Base-by-base conservation (phyloP, 2,329 filamentous ascomycete species). In the Lecanoromycetidae sp. region DNA sequence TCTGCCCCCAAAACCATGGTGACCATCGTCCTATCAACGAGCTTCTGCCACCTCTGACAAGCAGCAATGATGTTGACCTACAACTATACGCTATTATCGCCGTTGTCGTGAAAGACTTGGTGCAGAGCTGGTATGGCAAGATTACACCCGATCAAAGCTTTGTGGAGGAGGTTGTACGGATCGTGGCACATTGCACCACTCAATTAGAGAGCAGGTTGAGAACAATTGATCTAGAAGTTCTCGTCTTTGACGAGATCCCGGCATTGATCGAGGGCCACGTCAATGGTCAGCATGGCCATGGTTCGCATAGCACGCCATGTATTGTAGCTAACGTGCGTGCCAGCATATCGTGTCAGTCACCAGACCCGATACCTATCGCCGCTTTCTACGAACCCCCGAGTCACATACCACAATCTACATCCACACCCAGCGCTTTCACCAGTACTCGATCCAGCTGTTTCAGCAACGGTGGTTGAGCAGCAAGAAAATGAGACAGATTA, bases 51-150 rank as follows among this genome's bases (percentile, higher is more conserved):
- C 87, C 88, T 32, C 72, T 98, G 59, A 96, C 90, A 40, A 94
- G 87, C 68, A 87, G 87, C 43, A 94, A 94, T 63, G 87, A 93
- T 57, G 79, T 96, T 50, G 91, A 98, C 63, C 69, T 93, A 48
- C 84, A 98, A 66, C 75, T 98, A 4, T 98, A 96, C 62, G 90
- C 86, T 23, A 76, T 96, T 51, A 80, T 98, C 51, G 84, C 91
- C 44, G 83, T 96, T 50, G 79, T 96, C 52, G 72, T 95, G 57
- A 80, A 84, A 58, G 87, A 95, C 54, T 94, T 87, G 62, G 84
- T 98, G 30, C 82, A 91, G 63, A 80, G 79, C 26, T 98, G 91
- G 91, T 98, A 98, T 69, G 74, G 72, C 54, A 90, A 82, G 63
- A 91, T 98, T 63, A 95, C 90, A 1, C 79, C 87, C 3, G 90